A percentile compares a stretch with the other conserved stretches of the same genome.
Evolutionary conservation across 2,329 filamentous ascomycete species (phyloP).

Genomic region (Fusarium pseudograminearum): DNA sequence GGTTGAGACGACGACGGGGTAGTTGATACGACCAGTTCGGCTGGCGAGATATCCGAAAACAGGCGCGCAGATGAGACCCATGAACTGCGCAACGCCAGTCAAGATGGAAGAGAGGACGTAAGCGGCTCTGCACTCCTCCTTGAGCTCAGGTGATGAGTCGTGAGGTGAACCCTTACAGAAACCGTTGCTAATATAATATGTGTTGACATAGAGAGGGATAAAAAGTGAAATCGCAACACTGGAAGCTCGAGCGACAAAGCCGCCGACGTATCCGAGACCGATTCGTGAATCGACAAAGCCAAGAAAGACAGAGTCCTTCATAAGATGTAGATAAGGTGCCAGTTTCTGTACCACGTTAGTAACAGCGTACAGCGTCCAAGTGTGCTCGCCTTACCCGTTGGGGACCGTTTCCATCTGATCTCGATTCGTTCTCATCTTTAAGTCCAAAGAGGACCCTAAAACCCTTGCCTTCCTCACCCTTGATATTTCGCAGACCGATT

Average conservation of each 20-base stretch:
- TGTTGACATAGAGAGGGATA: constrained; percentile 91
- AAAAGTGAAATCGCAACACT: constrained; percentile 96
- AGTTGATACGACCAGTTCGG: constrained; percentile 73
- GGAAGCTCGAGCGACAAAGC: constrained; percentile 93
- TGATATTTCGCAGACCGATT: constrained; percentile 76
- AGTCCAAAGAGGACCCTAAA: constrained; percentile 69
- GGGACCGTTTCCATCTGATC: constrained; percentile 34
- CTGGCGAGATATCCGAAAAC: constrained; percentile 89
- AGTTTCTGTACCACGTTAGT: constrained; percentile 50
- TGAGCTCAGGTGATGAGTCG: constrained; percentile 78
- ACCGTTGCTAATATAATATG: constrained; percentile 85
- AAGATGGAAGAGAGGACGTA: constrained; percentile 90
- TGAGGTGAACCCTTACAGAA: constrained; percentile 77
- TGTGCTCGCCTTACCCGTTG: constrained; percentile 46
- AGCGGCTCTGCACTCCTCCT: constrained; percentile 84
- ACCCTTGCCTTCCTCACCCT: constrained; percentile 82
- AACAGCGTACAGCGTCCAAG: background rate
- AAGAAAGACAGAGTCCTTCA: constrained; percentile 73
- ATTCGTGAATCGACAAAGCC: constrained; percentile 83
- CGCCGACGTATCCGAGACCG: constrained; percentile 88
- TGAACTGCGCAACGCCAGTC: constrained; percentile 88
- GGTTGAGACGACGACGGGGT: constrained; percentile 79
- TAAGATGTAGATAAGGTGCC: constrained; percentile 69
- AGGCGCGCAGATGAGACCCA: constrained; percentile 86
- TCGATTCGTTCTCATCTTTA: constrained; percentile 44